Evolutionary conservation across 1,139 yeast species (phyloP).

Genomic region (Scheffersomyces insectosa): DNA sequence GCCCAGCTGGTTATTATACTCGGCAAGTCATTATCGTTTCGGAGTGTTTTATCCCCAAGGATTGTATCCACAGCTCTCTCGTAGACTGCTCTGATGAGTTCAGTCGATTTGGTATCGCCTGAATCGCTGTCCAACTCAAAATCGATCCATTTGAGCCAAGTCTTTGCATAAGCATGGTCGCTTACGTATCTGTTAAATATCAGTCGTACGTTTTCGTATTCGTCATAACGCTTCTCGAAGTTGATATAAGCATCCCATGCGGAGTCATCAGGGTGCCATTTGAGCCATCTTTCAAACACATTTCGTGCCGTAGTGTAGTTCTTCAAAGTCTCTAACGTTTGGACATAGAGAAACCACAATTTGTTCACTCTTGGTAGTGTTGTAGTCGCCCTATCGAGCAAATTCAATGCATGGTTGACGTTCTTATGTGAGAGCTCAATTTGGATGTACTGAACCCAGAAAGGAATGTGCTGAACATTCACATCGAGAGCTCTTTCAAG

Average conservation of each 20-base stretch:
- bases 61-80: slow-evolving; percentile 62
- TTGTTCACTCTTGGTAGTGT: slow-evolving; percentile 78
- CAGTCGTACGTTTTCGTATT: slow-evolving; percentile 56
- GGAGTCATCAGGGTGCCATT: slow-evolving; percentile 63
- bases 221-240: slow-evolving; percentile 70
- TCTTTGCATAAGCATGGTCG: slow-evolving; percentile 51
- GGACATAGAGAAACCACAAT: slow-evolving; percentile 81
- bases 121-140: slow-evolving; percentile 24
- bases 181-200: slow-evolving; percentile 58
- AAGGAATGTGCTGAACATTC: slow-evolving; percentile 69
- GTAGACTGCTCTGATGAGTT: slow-evolving; percentile 60
- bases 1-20: slow-evolving; percentile 55
- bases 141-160: slow-evolving; percentile 59
- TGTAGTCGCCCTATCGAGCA: slow-evolving; percentile 76
- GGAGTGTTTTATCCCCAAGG: slow-evolving; percentile 24
- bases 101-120: slow-evolving; percentile 18
- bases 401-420: slow-evolving; percentile 84
- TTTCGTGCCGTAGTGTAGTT: slow-evolving; percentile 62
- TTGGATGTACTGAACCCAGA: slow-evolving; percentile 86
- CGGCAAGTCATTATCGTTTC: slow-evolving; percentile 19
- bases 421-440: slow-evolving; percentile 71
- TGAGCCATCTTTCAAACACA: slow-evolving; percentile 78
- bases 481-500: slow-evolving; percentile 87
- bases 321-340: slow-evolving; percentile 78
- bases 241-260: slow-evolving; percentile 79